Evolutionary conservation across 805 yeast species (phyloP).

Genomic region (Candida verbasci): DNA sequence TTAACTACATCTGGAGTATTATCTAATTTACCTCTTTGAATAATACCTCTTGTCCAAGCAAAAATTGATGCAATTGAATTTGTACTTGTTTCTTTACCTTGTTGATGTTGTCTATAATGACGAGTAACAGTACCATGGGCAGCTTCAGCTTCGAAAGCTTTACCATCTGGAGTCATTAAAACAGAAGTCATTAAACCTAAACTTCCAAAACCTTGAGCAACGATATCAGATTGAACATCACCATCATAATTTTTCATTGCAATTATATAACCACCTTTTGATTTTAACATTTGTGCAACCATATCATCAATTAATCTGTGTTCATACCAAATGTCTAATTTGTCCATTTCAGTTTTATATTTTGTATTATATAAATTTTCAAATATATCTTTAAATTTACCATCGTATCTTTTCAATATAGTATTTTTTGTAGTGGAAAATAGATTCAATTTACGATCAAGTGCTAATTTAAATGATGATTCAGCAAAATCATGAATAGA

Average conservation of each 20-base stretch:
- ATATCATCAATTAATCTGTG: slow-evolving; percentile 95
- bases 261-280: slow-evolving; percentile 90
- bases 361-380: slow-evolving; percentile 69
- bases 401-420: slow-evolving; percentile 89
- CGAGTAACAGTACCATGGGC: slow-evolving; percentile 99
- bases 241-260: slow-evolving; percentile 98
- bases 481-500: slow-evolving; percentile 90
- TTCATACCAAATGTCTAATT: slow-evolving; percentile 88
- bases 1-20: slow-evolving; percentile 76
- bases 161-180: slow-evolving; percentile 94
- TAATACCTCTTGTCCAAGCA: slow-evolving; percentile 94
- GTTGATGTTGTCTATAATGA: slow-evolving; percentile 93
- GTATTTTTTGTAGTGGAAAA: slow-evolving; percentile 93
- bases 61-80: slow-evolving; percentile 96
- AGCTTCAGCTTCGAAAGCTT: slow-evolving; percentile 93
- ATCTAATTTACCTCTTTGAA: slow-evolving; percentile 89
- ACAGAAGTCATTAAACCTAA: slow-evolving; percentile 96
- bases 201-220: slow-evolving; percentile 97
- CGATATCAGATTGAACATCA: slow-evolving; percentile 94
- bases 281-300: slow-evolving; percentile 98
- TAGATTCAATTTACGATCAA: slow-evolving; percentile 71
- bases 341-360: slow-evolving; percentile 70
- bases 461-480: slow-evolving; percentile 84
- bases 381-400: slow-evolving; percentile 91
- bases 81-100: slow-evolving; percentile 95